A percentile compares a stretch with the other conserved stretches of the same genome.
These are phyloP conservation scores for Ceratocystis cubensis DNA, from an alignment of 2,329 filamentous ascomycete genomes.

Conservation along the genomic window DNA sequence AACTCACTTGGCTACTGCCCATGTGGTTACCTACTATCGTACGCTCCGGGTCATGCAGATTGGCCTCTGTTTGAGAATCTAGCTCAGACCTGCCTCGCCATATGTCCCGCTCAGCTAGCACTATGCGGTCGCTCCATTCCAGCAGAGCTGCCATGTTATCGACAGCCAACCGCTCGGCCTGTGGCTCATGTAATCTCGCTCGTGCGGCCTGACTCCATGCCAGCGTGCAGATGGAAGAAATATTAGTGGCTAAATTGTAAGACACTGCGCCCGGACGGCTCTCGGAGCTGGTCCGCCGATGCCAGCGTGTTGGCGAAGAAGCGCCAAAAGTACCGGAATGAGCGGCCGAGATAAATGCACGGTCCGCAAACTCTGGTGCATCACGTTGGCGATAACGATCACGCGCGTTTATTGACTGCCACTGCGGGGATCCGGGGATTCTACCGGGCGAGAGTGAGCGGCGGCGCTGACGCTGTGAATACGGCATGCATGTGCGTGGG, in stretches of 20 bases:
- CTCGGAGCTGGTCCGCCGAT: background rate
- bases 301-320: background rate
- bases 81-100: constrained; percentile 17
- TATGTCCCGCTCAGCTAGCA: constrained; percentile 24
- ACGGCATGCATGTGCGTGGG: constrained; percentile 12
- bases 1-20: background rate
- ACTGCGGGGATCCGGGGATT: background rate
- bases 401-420: background rate
- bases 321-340: background rate
- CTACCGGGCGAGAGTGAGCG: constrained; percentile 10
- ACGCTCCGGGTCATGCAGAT: background rate
- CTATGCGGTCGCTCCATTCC: constrained; percentile 24
- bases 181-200: constrained; percentile 26
- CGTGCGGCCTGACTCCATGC: constrained; percentile 27
- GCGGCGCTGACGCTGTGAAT: constrained; percentile 7
- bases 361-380: background rate
- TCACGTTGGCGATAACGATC: constrained; percentile 12
- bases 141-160: constrained; percentile 27
- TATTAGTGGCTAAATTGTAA: constrained; percentile 25
- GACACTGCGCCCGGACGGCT: constrained; percentile 21
- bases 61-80: background rate
- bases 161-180: constrained; percentile 26
- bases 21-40: background rate
- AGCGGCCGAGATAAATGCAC: background rate
- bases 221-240: constrained; percentile 26